phyloP scores from a whole-genome alignment of 169 alveolate species.

The Plasmodium berghei region DNA sequence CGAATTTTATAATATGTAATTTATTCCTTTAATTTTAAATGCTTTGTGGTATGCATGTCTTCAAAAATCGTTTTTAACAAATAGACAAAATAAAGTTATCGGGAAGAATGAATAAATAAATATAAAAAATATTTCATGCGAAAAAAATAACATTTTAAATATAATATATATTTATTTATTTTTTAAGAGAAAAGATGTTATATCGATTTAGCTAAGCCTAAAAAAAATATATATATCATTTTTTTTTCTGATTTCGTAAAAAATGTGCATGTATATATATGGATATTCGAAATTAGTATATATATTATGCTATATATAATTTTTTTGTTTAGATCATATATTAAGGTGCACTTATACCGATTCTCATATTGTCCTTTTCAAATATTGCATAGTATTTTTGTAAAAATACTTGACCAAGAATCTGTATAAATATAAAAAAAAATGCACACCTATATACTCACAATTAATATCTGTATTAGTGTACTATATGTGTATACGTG shows the following conservation, averaged over 20 bases:
- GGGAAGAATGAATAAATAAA: neutral
- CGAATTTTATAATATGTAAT: neutral
- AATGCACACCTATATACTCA: neutral
- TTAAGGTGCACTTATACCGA: slow-evolving; percentile 31
- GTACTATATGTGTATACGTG: neutral
- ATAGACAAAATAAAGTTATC: slow-evolving; percentile 29
- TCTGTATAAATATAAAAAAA: slow-evolving; percentile 14
- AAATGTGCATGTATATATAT: too few relatives aligned
- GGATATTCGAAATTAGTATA: neutral
- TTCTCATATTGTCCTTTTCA: slow-evolving; percentile 72
- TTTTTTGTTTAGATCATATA: slow-evolving; percentile 1
- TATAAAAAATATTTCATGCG: slow-evolving; percentile 8
- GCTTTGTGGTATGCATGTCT: neutral
- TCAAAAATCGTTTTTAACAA: slow-evolving; percentile 23
- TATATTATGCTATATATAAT: neutral
- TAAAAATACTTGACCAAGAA: slow-evolving; percentile 76
- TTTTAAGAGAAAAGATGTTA: neutral
- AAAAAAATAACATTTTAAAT: slow-evolving; percentile 6
- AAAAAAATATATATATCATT: slow-evolving; percentile 1
- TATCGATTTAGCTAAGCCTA: slow-evolving; percentile 70
- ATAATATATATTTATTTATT: neutral
- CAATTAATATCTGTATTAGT: neutral
- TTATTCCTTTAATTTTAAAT: slow-evolving; percentile 13
- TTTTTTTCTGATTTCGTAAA: too few relatives aligned
- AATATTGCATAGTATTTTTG: slow-evolving; percentile 76